phyloP scores from a whole-genome alignment of 2,329 filamentous ascomycete species.

The Cladosporium velox region DNA sequence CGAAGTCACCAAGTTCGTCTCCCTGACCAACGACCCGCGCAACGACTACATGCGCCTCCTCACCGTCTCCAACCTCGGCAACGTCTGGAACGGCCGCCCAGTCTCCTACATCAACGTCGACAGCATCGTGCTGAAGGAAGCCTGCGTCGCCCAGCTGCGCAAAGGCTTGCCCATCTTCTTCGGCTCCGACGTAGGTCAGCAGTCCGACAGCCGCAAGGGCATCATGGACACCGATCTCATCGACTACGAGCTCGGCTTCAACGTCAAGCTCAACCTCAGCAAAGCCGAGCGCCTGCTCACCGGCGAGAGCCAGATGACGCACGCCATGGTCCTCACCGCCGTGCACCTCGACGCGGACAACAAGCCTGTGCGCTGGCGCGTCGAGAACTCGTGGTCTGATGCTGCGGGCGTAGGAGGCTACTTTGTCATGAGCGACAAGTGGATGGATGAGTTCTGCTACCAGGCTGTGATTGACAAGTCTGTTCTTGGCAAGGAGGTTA shows the following conservation, averaged over 20 bases:
- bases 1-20: constrained; percentile 70
- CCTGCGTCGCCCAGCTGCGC: constrained; percentile 75
- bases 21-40: constrained; percentile 81
- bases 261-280: constrained; percentile 69
- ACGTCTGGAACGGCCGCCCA: constrained; percentile 73
- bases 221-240: constrained; percentile 79
- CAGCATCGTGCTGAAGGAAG: constrained; percentile 70
- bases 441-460: constrained; percentile 70
- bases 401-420: constrained; percentile 72
- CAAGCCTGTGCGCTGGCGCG: constrained; percentile 73
- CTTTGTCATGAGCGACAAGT: constrained; percentile 82
- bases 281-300: constrained; percentile 75
- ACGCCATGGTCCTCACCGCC: constrained; percentile 87
- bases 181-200: constrained; percentile 84
- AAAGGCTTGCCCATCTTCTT: constrained; percentile 84
- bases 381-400: constrained; percentile 84
- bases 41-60: constrained; percentile 72
- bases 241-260: constrained; percentile 83
- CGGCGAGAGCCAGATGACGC: constrained; percentile 81
- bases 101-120: constrained; percentile 83
- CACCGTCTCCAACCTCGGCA: constrained; percentile 77
- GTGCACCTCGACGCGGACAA: constrained; percentile 73
- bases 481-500: constrained; percentile 60
- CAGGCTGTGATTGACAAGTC: constrained; percentile 80
- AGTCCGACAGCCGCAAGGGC: constrained; percentile 65